A percentile compares a stretch with the other conserved stretches of the same genome.
These are phyloP conservation scores for Skeletonema potamos DNA, from an alignment of 108 stramenopile genomes.

Conservation along the genomic window DNA sequence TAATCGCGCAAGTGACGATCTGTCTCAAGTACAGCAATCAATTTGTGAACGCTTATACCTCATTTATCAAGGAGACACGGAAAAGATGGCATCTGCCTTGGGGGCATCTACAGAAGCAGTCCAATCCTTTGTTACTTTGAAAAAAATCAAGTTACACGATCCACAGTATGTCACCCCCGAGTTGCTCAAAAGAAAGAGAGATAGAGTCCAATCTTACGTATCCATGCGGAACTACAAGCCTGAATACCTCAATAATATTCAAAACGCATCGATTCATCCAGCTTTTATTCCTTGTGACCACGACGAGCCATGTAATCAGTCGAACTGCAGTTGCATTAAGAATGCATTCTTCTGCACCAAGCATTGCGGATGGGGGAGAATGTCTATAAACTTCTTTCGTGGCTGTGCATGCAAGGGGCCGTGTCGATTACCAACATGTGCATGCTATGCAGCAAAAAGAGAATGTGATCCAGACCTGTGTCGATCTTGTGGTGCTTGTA, in stretches of 20 bases:
- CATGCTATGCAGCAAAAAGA: constrained; percentile 70
- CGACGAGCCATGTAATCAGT: constrained; percentile 61
- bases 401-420: constrained; percentile 72
- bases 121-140: constrained; percentile 1
- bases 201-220: constrained; percentile 1
- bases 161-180: constrained; percentile 25
- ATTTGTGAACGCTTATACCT: constrained; percentile 40
- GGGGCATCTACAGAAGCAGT: constrained; percentile 25
- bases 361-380: constrained; percentile 65
- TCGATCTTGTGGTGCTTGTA: constrained; percentile 57
- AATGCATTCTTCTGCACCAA: constrained; percentile 75
- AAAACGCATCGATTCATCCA: constrained; percentile 42
- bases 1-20: constrained; percentile 5
- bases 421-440: constrained; percentile 62
- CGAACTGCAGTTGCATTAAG: constrained; percentile 70
- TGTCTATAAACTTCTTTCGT: constrained; percentile 64
- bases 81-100: constrained; percentile 43
- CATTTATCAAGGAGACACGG: constrained; percentile 51
- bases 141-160: constrained; percentile 16
- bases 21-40: constrained; percentile 37
- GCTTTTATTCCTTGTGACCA: constrained; percentile 72
- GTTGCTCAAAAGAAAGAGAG: constrained; percentile 14
- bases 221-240: constrained; percentile 54
- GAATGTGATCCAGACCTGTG: constrained; percentile 93
- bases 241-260: constrained; percentile 48